Conservation (phyloP, 176 grass and related monocot species). For the Echinochloa phyllopogon region DNA sequence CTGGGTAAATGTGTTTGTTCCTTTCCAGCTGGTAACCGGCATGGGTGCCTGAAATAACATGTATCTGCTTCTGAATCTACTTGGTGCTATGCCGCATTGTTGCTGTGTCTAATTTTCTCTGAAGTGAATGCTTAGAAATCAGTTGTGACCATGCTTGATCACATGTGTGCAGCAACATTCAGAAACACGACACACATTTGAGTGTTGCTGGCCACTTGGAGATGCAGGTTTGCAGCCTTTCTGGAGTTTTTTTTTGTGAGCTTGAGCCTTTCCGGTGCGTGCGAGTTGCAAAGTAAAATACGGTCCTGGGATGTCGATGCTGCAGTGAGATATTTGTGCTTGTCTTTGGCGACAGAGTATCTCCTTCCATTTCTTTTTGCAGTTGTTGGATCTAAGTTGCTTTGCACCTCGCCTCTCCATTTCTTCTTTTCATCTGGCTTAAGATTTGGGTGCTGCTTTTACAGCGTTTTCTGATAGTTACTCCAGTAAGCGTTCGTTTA, state of each 20-base stretch:
- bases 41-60: conserved; percentile 12
- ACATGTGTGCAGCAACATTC: background rate
- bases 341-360: conserved; percentile 21
- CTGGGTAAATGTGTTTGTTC: background rate
- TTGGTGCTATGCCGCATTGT: conserved; percentile 10
- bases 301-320: conserved; percentile 10
- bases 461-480: background rate
- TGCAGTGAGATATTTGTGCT: conserved; percentile 23
- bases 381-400: conserved; percentile 17
- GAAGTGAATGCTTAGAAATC: background rate
- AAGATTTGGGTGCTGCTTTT: background rate
- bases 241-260: background rate
- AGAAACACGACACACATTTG: background rate
- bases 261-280: background rate
- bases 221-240: conserved; percentile 23
- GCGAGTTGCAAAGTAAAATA: conserved; percentile 15
- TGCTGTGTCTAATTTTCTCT: background rate
- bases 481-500: background rate
- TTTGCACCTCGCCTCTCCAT: background rate
- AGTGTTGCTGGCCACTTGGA: background rate
- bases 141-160: background rate
- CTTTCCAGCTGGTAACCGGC: conserved; percentile 19
- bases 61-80: conserved; percentile 35
- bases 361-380: background rate
- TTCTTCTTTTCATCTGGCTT: background rate